A percentile compares a stretch with the other conserved stretches of the same genome.
Conservation (phyloP, 2,329 filamentous ascomycete species). For the Stachybotrys elegans region DNA sequence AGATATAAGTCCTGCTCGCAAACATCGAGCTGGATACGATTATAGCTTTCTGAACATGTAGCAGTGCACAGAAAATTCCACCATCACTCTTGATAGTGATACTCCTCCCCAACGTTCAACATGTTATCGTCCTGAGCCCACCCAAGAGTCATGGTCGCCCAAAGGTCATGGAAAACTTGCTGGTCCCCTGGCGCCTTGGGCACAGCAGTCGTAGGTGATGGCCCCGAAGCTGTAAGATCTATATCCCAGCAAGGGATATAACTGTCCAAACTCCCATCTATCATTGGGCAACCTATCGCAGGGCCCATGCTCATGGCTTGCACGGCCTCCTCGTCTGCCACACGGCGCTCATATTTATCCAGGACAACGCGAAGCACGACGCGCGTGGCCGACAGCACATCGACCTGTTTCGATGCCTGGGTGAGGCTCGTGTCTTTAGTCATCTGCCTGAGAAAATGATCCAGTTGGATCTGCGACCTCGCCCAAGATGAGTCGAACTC, state of each 20-base stretch:
- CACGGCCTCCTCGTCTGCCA: constrained; percentile 24
- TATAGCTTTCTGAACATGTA: too few relatives aligned
- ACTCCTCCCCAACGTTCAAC: too few relatives aligned
- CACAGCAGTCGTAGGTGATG: constrained; percentile 6
- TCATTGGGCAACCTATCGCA: constrained; percentile 39
- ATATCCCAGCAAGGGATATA: constrained; percentile 42
- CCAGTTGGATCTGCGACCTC: constrained; percentile 33
- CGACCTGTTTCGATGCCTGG: constrained; percentile 24
- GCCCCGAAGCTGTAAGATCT: constrained; percentile 16
- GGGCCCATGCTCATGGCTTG: constrained; percentile 10
- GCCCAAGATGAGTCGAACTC: constrained; percentile 31
- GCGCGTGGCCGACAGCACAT: constrained; percentile 39
- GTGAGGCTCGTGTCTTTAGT: constrained; percentile 18
- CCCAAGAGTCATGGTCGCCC: constrained; percentile 43
- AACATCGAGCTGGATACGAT: too few relatives aligned
- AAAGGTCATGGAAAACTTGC: constrained; percentile 36
- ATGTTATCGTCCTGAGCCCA: constrained; percentile 32
- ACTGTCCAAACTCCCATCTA: constrained; percentile 43
- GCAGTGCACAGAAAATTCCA: too few relatives aligned
- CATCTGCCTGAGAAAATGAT: constrained; percentile 31
- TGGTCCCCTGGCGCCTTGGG: constrained; percentile 9
- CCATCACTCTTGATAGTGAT: too few relatives aligned
- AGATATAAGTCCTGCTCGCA: too few relatives aligned
- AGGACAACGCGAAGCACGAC: constrained; percentile 41
- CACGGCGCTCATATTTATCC: constrained; percentile 38